A percentile compares a stretch with the other conserved stretches of the same genome.
These are phyloP conservation scores for Tripterygium wilfordii DNA, from an alignment of 177 flowering plant species.

Conservation along the genomic window DNA sequence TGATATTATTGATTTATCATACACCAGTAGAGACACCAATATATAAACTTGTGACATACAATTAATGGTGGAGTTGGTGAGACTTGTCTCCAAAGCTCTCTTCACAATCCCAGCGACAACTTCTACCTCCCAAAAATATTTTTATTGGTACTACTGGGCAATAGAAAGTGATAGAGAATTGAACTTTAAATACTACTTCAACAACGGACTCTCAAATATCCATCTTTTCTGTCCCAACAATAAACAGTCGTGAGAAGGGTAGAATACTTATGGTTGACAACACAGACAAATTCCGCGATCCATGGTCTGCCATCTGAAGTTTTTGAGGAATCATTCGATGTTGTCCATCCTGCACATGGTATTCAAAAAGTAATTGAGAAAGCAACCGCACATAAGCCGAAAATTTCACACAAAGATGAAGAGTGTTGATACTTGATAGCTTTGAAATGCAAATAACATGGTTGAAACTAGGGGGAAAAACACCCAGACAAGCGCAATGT, in stretches of 20 bases:
- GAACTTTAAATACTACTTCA: no score
- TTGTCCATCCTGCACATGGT: constrained; percentile 52
- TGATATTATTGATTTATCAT: no score
- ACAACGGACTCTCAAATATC: constrained; percentile 77
- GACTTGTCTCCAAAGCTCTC: no score
- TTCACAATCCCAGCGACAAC: no score
- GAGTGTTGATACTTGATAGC: not conserved
- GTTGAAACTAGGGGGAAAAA: not conserved
- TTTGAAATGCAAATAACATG: not conserved
- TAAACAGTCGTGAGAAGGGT: constrained; percentile 82
- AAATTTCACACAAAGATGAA: not conserved
- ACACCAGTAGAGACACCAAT: no score
- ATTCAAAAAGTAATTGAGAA: not conserved
- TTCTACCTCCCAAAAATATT: no score
- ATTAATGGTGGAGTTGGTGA: no score
- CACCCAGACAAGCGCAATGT: not conserved
- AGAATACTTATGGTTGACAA: constrained; percentile 74
- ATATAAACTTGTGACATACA: no score
- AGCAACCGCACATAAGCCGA: no score
- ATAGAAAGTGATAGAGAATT: no score
- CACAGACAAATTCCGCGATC: constrained; percentile 55
- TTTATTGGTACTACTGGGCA: no score
- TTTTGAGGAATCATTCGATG: constrained; percentile 53
- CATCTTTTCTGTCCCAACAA: constrained; percentile 96
- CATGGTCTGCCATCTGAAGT: constrained; percentile 58